These are phyloP conservation scores for Fusarium zealandicum DNA, from an alignment of 2,329 filamentous ascomycete species.

Conservation along the genomic window DNA sequence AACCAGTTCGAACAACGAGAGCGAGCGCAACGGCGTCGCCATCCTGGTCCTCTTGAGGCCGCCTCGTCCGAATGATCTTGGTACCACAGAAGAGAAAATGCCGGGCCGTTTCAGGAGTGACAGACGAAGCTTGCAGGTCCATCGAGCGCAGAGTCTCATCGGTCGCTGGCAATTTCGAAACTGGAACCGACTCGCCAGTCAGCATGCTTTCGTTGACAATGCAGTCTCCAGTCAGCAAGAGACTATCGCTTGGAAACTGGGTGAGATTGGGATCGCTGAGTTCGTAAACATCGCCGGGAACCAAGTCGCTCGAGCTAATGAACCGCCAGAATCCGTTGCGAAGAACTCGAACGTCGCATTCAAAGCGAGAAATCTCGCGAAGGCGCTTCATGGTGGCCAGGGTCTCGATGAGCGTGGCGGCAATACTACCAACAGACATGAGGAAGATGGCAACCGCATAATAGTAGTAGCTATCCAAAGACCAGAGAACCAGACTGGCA, in stretches of 20 bases:
- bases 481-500: slow-evolving; percentile 93
- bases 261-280: slow-evolving; percentile 89
- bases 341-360: slow-evolving; percentile 92
- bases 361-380: slow-evolving; percentile 90
- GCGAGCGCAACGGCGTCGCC: slow-evolving; percentile 91
- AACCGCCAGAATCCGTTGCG: slow-evolving; percentile 96
- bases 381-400: slow-evolving; percentile 89
- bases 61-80: slow-evolving; percentile 88
- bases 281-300: slow-evolving; percentile 96
- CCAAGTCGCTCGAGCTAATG: slow-evolving; percentile 84
- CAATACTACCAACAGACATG: slow-evolving; percentile 93
- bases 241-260: slow-evolving; percentile 90
- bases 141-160: slow-evolving; percentile 80
- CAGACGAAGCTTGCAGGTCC: slow-evolving; percentile 80
- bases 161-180: slow-evolving; percentile 87
- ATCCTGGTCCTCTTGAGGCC: slow-evolving; percentile 84
- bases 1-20: slow-evolving; percentile 91
- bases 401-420: slow-evolving; percentile 88
- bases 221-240: slow-evolving; percentile 91
- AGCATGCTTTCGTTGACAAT: slow-evolving; percentile 99
- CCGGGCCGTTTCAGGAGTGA: slow-evolving; percentile 82
- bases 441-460: slow-evolving; percentile 94
- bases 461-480: slow-evolving; percentile 95
- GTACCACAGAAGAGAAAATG: slow-evolving; percentile 96
- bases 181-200: slow-evolving; percentile 94